These are phyloP conservation scores for Trichoderma atrobrunneum DNA, from an alignment of 2,329 filamentous ascomycete species.

Conservation along the genomic window DNA sequence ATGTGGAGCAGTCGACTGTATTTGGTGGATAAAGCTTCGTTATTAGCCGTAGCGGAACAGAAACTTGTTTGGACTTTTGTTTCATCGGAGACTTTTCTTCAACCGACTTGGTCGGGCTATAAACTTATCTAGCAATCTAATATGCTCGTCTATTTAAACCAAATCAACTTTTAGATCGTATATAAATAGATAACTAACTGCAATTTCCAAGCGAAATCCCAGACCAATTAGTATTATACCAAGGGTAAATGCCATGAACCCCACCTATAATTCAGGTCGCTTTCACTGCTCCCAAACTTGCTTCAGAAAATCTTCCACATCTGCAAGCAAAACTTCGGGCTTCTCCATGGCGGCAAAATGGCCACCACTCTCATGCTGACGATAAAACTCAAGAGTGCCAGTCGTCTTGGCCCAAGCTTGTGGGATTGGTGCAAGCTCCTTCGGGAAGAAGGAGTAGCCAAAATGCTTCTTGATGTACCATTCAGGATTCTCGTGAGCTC, in stretches of 20 bases:
- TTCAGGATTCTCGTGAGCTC: neutral
- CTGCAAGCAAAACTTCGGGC: neutral
- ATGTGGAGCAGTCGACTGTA: too few relatives aligned
- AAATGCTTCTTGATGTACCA: slow-evolving; percentile 10
- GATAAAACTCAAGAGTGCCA: neutral
- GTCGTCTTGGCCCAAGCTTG: neutral
- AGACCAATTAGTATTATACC: neutral
- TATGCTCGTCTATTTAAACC: neutral
- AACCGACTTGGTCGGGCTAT: neutral
- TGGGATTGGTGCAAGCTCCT: slow-evolving; percentile 2
- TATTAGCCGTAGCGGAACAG: too few relatives aligned
- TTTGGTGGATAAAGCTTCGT: too few relatives aligned
- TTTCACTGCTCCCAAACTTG: neutral
- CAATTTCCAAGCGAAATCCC: neutral
- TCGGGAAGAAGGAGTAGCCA: slow-evolving; percentile 6
- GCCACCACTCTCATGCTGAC: slow-evolving; percentile 1
- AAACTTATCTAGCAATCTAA: neutral
- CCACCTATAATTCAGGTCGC: neutral
- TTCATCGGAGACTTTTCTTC: neutral
- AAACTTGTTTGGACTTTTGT: neutral
- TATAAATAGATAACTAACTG: neutral
- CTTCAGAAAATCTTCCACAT: neutral
- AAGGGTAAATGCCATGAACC: neutral
- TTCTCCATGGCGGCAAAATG: slow-evolving; percentile 15
- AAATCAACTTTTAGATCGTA: neutral